Percentiles rank a stretch among this genome's conserved stretches.
Evolutionary conservation across 208 protist genomes (phyloP).

Genomic region (Leptomonas seymouri): DNA sequence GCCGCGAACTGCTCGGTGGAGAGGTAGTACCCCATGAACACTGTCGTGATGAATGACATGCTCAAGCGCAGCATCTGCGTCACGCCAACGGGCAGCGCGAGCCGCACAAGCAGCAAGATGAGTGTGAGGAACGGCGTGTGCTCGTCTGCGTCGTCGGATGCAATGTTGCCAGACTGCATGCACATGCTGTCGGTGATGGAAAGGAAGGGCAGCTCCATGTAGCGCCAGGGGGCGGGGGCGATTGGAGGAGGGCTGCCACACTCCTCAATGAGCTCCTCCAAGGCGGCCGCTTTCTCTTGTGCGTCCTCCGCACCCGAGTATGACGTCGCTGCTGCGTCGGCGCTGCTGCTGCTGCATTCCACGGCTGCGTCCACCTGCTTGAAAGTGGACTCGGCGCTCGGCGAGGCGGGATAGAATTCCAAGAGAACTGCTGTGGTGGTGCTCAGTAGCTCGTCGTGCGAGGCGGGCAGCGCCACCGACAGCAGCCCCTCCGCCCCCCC

Average conservation of each 20-base stretch:
- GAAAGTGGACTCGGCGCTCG: background rate
- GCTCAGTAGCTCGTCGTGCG: constrained; percentile 9
- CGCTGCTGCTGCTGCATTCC: background rate
- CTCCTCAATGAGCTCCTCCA: constrained; percentile 7
- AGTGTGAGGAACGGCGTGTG: constrained; percentile 12
- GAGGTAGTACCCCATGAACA: constrained; percentile 40
- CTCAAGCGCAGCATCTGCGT: constrained; percentile 36
- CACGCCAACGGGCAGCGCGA: constrained; percentile 28
- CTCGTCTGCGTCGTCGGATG: constrained; percentile 21
- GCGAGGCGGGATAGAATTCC: constrained; percentile 11
- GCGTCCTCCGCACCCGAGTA: no score
- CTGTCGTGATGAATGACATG: constrained; percentile 37
- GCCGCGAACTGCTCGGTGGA: constrained; percentile 35
- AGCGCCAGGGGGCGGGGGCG: constrained; percentile 11
- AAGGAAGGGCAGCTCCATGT: constrained; percentile 26
- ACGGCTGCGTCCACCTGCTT: background rate
- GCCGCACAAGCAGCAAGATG: constrained; percentile 20
- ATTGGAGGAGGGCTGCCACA: constrained; percentile 4
- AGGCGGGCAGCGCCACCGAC: background rate
- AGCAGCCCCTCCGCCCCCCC: background rate
- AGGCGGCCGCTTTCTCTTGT: background rate
- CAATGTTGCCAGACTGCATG: background rate
- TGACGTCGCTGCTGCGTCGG: no score
- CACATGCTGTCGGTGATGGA: constrained; percentile 5
- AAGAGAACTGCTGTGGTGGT: constrained; percentile 15